A percentile compares a stretch with the other conserved stretches of the same genome.
Evolutionary conservation across 2,329 filamentous ascomycete genomes (phyloP).

Genomic region (Penicillium concentricum): DNA sequence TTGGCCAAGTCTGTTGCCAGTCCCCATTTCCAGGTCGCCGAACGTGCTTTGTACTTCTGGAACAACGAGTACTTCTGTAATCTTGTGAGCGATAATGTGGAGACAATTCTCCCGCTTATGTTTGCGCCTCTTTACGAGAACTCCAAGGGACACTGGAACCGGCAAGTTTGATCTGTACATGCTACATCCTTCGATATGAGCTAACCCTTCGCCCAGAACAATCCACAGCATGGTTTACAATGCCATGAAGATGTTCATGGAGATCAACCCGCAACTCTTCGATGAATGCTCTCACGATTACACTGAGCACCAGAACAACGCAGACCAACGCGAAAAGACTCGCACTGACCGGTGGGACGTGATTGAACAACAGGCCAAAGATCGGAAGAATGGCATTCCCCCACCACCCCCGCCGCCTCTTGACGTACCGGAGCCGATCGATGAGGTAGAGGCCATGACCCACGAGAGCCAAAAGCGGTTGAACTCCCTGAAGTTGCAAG

Average conservation of each 20-base stretch:
- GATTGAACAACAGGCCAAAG: slow-evolving; percentile 75
- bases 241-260: slow-evolving; percentile 99
- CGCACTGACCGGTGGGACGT: slow-evolving; percentile 88
- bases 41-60: slow-evolving; percentile 98
- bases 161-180: slow-evolving; percentile 56
- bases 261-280: slow-evolving; percentile 97
- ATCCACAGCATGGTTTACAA: slow-evolving; percentile 99
- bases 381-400: slow-evolving; percentile 55
- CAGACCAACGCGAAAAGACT: slow-evolving; percentile 76
- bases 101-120: slow-evolving; percentile 98
- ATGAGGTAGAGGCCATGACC: slow-evolving; percentile 75
- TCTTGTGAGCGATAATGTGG: slow-evolving; percentile 96
- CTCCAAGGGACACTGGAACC: slow-evolving; percentile 98
- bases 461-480: slow-evolving; percentile 84
- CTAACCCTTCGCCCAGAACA: slow-evolving; percentile 61
- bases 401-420: slow-evolving; percentile 40
- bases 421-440: slow-evolving; percentile 50
- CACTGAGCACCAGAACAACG: slow-evolving; percentile 91
- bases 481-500: slow-evolving; percentile 86
- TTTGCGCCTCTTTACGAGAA: slow-evolving; percentile 98
- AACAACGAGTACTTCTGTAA: slow-evolving; percentile 99
- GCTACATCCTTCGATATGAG: no score
- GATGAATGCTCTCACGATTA: slow-evolving; percentile 99
- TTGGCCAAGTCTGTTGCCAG: slow-evolving; percentile 97
- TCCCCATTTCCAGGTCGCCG: slow-evolving; percentile 97